Evolutionary conservation across 192 early-diverging fungal genomes (phyloP), one percentile per base, ranked within the genome.

Genomic region (Coemansia sp.): DNA sequence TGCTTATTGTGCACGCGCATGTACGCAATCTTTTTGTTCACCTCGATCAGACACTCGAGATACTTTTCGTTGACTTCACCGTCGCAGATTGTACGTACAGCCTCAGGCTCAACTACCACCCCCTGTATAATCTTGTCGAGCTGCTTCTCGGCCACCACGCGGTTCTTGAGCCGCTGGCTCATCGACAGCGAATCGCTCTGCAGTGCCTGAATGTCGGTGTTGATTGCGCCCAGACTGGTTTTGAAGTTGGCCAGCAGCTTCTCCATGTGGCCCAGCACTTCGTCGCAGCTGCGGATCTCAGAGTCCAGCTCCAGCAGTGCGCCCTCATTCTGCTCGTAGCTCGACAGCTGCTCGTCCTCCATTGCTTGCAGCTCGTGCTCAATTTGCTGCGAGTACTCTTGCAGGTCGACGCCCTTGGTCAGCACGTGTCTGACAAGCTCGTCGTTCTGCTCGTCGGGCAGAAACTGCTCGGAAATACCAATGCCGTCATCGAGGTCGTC

Each of bases 41-140:
- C 83, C n/a, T 93, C 93, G 8, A 85, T 68, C 58, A 97, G 64
- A 51, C 92, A 90, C 27, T 85, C 80, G 20, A 96, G 64, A 86
- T 95, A 98, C 50, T 87, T 82, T 57, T 96, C 94, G 68, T 97
- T 93, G 48, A 97, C 88, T 48, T 97, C 94, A 13, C 88, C 90
- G 68, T 97, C 92, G 60, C 87, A 92, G 67, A 99, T 96, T 71
- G 88, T 92, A 27, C 88, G 83, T 51, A 92, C 88, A 39, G 87
- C 72, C 37, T 84, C 75, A 1, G 91, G 91, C 2, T 90, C 74
- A 23, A 98, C 81, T n/a, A 94, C 85, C 29, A 95, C 84, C 7
- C 93, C 94, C 50, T 96, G 91, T 27, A 99, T 79, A 12, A 94
- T 82, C 50, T 78, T 83, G 48, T 82, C 84, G 12, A 98, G 74